Evolutionary conservation across 169 alveolate species (phyloP), one percentile per base, ranked within the genome.

Genomic region (Plasmodium gaboni): DNA sequence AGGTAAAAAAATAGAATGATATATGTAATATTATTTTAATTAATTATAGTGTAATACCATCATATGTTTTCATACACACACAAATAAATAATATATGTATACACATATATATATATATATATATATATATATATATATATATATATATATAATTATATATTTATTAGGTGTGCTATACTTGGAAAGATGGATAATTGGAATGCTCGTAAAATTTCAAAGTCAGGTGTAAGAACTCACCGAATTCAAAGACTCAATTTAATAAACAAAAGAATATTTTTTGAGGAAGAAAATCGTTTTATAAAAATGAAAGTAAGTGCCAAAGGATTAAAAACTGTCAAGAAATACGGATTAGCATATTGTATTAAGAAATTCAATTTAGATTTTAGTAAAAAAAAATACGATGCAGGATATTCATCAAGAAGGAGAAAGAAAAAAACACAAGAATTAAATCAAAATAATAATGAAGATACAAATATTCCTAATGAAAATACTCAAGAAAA

Each of bases 181-280:
- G 97, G 97, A n/a, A 95, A 95, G 68, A 95, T 95, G 97, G 97
- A 95, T 85, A 95, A 95, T 83, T 78, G 96, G 60, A 93, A 93
- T 74, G 97, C 97, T 15, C 80, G 89, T 19, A 70, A 93, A 46
- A 80, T 91, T 10, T 94, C 97, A 90, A 96, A 94, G 72, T 94
- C 97, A 10, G 95, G 95, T n/a, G 63, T 88, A 63, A 59, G 90
- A 78, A 51, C 97, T 57, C 95, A 93, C 24, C 51, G 94, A 24
- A 87, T 78, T 42, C 97, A 95, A 91, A 92, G 93, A 72, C 85
- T 96, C 32, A 96, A 96, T 67, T 88, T 96, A 10, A 93, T 87
- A 38, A 93, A 95, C 95, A 94, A 93, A 87, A 83, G 96, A 61
- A 67, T 96, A 24, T 96, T 96, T 96, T 94, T 95, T 90, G 94